A percentile compares a stretch with the other conserved stretches of the same genome.
phyloP scores from a whole-genome alignment of 2,329 filamentous ascomycete species.

The Davidsoniella eucalypti region DNA sequence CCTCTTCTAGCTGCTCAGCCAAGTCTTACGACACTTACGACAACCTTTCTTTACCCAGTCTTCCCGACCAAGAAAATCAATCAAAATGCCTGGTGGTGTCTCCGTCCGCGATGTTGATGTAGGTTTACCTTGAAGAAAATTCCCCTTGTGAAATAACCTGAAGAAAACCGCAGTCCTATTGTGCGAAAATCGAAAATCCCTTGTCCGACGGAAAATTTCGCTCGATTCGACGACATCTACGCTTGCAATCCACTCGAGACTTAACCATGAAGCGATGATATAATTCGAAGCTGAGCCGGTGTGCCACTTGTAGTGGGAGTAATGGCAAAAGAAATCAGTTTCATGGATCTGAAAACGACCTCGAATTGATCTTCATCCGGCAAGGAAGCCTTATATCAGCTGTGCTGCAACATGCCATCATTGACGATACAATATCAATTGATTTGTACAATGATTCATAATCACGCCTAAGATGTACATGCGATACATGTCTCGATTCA shows the following conservation, averaged over 20 bases:
- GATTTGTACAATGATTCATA: too few species aligned
- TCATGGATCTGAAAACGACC: too few species aligned
- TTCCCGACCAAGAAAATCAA: constrained; percentile 26
- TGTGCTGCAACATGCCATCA: too few species aligned
- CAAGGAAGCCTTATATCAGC: too few species aligned
- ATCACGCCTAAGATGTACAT: too few species aligned
- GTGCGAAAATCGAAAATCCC: constrained; percentile 1
- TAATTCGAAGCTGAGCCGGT: too few species aligned
- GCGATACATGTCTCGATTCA: too few species aligned
- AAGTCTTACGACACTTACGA: constrained; percentile 3
- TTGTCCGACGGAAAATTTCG: not conserved
- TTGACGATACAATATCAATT: too few species aligned
- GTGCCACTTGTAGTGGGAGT: too few species aligned
- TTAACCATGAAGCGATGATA: not conserved
- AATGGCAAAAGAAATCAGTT: too few species aligned
- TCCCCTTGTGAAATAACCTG: constrained; percentile 13
- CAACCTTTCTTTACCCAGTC: constrained; percentile 11
- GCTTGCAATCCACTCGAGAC: constrained; percentile 11
- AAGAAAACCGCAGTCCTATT: constrained; percentile 5
- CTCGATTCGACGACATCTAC: not conserved
- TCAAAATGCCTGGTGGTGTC: constrained; percentile 65
- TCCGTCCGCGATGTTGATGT: constrained; percentile 76
- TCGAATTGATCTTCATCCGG: too few species aligned
- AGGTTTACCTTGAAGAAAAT: constrained; percentile 25
- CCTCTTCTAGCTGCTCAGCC: not conserved